These are phyloP conservation scores for Pulchroboletus neoregius DNA, from an alignment of 1,284 basidiomycete species.

Conservation along the genomic window DNA sequence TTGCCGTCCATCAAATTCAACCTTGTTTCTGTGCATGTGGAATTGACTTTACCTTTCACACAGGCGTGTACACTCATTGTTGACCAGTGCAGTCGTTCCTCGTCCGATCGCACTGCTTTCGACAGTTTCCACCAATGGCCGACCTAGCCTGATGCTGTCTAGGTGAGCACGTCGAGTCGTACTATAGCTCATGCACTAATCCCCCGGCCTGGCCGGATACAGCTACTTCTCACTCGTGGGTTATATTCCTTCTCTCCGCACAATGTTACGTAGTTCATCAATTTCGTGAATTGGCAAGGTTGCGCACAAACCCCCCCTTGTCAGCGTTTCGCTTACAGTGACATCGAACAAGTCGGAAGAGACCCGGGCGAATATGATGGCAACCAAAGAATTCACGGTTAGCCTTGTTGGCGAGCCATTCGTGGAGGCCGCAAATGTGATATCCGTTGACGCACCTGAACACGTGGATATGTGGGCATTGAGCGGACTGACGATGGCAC, in stretches of 20 bases:
- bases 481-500: constrained; percentile 62
- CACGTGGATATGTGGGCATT: constrained; percentile 70
- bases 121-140: constrained; percentile 51
- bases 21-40: constrained; percentile 19
- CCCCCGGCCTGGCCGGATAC: background rate
- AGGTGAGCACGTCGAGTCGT: constrained; percentile 36
- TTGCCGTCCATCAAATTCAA: constrained; percentile 13
- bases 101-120: constrained; percentile 76
- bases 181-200: too few species aligned
- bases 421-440: constrained; percentile 68
- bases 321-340: constrained; percentile 58
- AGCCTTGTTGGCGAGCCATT: constrained; percentile 77
- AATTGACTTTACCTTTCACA: constrained; percentile 17
- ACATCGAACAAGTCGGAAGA: constrained; percentile 52
- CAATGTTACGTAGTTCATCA: constrained; percentile 33
- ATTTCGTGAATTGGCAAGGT: constrained; percentile 34
- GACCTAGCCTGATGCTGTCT: constrained; percentile 65
- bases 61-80: constrained; percentile 51
- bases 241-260: constrained; percentile 3
- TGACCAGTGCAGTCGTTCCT: constrained; percentile 67
- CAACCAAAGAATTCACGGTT: constrained; percentile 68
- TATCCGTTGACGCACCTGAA: constrained; percentile 62
- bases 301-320: constrained; percentile 60
- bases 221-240: constrained; percentile 55
- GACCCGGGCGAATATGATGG: constrained; percentile 63